Conservation (phyloP, 352 stramenopile genomes). For the Globisporangium spinosum region DNA sequence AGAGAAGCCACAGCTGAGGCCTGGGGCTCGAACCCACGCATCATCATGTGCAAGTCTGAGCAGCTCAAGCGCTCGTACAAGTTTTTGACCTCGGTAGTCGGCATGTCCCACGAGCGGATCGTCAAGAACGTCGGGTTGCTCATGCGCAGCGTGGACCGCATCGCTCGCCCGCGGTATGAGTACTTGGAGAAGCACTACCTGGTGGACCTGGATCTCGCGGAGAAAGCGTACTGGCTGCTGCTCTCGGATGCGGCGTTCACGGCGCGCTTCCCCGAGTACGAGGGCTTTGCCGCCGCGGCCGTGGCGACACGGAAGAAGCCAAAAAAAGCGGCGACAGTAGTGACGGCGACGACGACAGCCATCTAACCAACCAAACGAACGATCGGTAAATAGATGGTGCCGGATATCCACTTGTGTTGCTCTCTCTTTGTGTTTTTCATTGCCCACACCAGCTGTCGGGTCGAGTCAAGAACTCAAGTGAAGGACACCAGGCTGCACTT, state of each 20-base stretch:
- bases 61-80: slow-evolving; percentile 35
- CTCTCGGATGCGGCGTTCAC: slow-evolving; percentile 29
- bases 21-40: slow-evolving; percentile 27
- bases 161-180: slow-evolving; percentile 44
- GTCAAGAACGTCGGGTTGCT: slow-evolving; percentile 27
- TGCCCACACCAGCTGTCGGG: background rate
- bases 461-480: too few relatives aligned
- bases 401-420: background rate
- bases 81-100: slow-evolving; percentile 33
- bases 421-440: background rate
- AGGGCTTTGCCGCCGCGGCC: background rate
- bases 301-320: background rate
- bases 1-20: slow-evolving; percentile 17
- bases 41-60: slow-evolving; percentile 53
- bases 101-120: slow-evolving; percentile 31
- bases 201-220: slow-evolving; percentile 13
- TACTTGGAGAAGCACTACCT: slow-evolving; percentile 24
- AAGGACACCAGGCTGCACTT: background rate
- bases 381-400: background rate
- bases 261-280: slow-evolving; percentile 29
- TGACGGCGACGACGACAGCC: background rate
- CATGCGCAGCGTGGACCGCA: slow-evolving; percentile 37
- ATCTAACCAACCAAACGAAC: background rate
- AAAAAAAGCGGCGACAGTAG: background rate
- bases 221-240: slow-evolving; percentile 33